A percentile compares a stretch with the other conserved stretches of the same genome.
Evolutionary conservation across 2,329 filamentous ascomycete species (phyloP).

Genomic region (Beauveria bassiana): DNA sequence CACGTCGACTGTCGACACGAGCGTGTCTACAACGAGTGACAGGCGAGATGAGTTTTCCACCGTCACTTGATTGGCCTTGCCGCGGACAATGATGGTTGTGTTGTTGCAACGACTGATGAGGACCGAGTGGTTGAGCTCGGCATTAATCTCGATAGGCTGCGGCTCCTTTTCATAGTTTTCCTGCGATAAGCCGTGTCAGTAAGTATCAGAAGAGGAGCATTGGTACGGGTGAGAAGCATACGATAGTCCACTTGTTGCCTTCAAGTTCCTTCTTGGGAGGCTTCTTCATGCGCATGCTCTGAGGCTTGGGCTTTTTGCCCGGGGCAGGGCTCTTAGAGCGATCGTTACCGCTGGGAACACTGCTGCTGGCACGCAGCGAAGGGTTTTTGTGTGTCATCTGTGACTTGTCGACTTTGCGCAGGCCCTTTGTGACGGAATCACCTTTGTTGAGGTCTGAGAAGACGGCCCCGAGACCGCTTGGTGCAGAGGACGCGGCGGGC

Average conservation of each 20-base stretch:
- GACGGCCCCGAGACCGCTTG: slow-evolving; percentile 70
- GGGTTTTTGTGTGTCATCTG: slow-evolving; percentile 99
- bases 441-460: slow-evolving; percentile 90
- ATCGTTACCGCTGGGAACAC: slow-evolving; percentile 52
- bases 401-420: slow-evolving; percentile 89
- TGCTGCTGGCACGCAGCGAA: slow-evolving; percentile 64
- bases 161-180: slow-evolving; percentile 82
- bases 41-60: slow-evolving; percentile 83
- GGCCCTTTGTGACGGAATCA: slow-evolving; percentile 73
- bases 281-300: slow-evolving; percentile 79
- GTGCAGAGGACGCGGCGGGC: slow-evolving; percentile 28
- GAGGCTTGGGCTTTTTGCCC: slow-evolving; percentile 77
- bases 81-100: slow-evolving; percentile 78
- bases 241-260: slow-evolving; percentile 88
- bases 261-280: slow-evolving; percentile 71
- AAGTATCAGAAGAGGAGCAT: not conserved
- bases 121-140: slow-evolving; percentile 76
- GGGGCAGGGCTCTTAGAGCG: slow-evolving; percentile 81
- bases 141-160: slow-evolving; percentile 71
- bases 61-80: slow-evolving; percentile 95
- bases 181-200: slow-evolving; percentile 28
- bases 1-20: slow-evolving; percentile 86
- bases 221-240: slow-evolving; percentile 29
- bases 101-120: slow-evolving; percentile 90
- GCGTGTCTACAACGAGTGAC: slow-evolving; percentile 78